These are phyloP conservation scores for Agrocybe chaxingu DNA, from an alignment of 768 basidiomycete genomes.

Conservation along the genomic window DNA sequence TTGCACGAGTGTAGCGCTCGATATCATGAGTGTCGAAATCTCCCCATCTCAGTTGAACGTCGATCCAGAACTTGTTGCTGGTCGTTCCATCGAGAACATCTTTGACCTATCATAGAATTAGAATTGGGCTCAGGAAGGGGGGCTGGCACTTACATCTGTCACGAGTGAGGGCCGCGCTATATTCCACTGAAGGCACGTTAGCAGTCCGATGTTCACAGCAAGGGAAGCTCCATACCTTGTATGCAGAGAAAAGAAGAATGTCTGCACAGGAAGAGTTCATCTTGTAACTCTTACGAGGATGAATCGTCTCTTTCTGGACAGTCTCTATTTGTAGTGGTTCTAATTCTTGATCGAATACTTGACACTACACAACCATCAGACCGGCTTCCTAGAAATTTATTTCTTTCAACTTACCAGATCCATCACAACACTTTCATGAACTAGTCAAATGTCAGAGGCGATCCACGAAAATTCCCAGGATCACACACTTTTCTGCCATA, in stretches of 20 bases:
- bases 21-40: conserved; percentile 99
- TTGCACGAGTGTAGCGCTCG: conserved; percentile 96
- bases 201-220: not conserved
- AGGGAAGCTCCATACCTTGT: conserved; percentile 49
- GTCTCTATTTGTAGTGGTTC: conserved; percentile 99
- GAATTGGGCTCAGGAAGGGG: not conserved
- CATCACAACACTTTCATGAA: conserved; percentile 92
- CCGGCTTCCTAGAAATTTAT: not conserved
- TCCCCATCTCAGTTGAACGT: conserved; percentile 94
- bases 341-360: conserved; percentile 98
- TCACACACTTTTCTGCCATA: conserved; percentile 97
- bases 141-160: conserved; percentile 65
- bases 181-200: conserved; percentile 69
- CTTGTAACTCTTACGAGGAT: conserved; percentile 99
- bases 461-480: conserved; percentile 16
- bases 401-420: conserved; percentile 54
- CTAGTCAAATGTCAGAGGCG: conserved; percentile 30
- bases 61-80: conserved; percentile 98
- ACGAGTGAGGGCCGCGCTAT: conserved; percentile 94
- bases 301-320: conserved; percentile 99
- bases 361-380: conserved; percentile 53
- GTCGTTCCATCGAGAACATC: conserved; percentile 98
- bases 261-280: conserved; percentile 99
- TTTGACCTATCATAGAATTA: conserved; percentile 55
- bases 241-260: conserved; percentile 93